Evolutionary conservation across 768 basidiomycete genomes (phyloP).

Genomic region (Tulasnella sp.): DNA sequence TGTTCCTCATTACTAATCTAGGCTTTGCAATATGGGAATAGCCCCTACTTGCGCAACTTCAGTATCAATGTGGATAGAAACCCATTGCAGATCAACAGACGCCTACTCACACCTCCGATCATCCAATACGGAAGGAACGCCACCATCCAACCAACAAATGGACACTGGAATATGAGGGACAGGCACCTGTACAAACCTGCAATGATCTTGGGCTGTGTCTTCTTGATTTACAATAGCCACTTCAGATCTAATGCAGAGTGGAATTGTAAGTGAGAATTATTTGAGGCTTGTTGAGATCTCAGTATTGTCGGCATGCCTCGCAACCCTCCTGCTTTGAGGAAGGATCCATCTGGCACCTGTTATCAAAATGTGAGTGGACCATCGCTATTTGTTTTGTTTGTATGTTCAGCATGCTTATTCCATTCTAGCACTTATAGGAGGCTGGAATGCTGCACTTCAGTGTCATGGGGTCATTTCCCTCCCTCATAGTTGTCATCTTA

Average conservation of each 20-base stretch:
- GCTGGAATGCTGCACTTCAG: conserved; percentile 38
- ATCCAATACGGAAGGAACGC: conserved; percentile 45
- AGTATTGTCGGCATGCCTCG: neutral
- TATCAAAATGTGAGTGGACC: conserved; percentile 4
- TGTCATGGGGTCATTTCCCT: conserved; percentile 35
- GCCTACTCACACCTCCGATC: conserved; percentile 50
- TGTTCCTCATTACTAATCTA: neutral
- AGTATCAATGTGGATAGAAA: conserved; percentile 49
- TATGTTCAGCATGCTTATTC: neutral
- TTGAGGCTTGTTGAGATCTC: neutral
- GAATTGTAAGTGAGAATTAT: neutral
- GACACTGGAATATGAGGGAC: conserved; percentile 64
- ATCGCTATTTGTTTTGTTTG: neutral
- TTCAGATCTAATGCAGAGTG: conserved; percentile 29
- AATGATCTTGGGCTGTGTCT: conserved; percentile 41
- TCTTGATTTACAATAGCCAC: conserved; percentile 56
- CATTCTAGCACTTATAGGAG: conserved; percentile 36
- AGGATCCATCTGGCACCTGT: conserved; percentile 46
- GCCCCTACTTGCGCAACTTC: conserved; percentile 61
- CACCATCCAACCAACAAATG: conserved; percentile 48
- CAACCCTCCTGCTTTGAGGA: conserved; percentile 38
- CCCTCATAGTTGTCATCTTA: conserved; percentile 52
- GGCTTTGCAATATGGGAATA: conserved; percentile 47
- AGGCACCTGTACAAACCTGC: conserved; percentile 43
- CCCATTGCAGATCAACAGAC: conserved; percentile 46